Conservation (phyloP, 2,329 filamentous ascomycete genomes). For the Atkinsonella texensis region DNA sequence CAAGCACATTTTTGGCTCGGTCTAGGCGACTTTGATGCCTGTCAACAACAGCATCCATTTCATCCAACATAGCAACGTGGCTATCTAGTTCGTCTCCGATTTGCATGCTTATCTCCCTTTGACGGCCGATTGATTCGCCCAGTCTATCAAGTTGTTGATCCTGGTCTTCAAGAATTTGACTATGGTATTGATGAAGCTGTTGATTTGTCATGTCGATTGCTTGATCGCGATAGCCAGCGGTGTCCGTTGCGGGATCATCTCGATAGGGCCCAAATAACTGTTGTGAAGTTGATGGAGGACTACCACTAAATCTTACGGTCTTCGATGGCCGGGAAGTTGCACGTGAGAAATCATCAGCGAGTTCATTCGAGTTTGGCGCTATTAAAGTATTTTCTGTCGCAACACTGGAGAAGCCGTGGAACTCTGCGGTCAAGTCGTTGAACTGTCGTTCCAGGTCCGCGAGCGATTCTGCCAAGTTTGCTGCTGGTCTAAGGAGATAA, state of each 20-base stretch:
- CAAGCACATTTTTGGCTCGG: slow-evolving; percentile 60
- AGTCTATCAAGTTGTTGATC: slow-evolving; percentile 86
- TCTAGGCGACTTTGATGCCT: slow-evolving; percentile 67
- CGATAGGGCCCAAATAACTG: slow-evolving; percentile 49
- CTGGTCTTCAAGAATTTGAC: slow-evolving; percentile 71
- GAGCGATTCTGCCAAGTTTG: slow-evolving; percentile 50
- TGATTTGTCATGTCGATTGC: slow-evolving; percentile 57
- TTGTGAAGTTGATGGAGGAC: slow-evolving; percentile 28
- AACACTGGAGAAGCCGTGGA: slow-evolving; percentile 51
- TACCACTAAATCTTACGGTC: slow-evolving; percentile 78
- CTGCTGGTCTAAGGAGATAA: slow-evolving; percentile 27
- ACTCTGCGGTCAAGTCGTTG: slow-evolving; percentile 66
- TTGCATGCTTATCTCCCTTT: slow-evolving; percentile 86
- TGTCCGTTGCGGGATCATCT: slow-evolving; percentile 48
- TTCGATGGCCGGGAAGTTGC: slow-evolving; percentile 46
- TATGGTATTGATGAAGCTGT: slow-evolving; percentile 79
- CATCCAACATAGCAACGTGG: slow-evolving; percentile 80
- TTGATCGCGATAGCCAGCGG: slow-evolving; percentile 47
- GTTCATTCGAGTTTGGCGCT: slow-evolving; percentile 51
- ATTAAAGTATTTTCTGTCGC: slow-evolving; percentile 38
- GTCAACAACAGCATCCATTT: slow-evolving; percentile 73
- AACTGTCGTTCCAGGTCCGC: slow-evolving; percentile 61
- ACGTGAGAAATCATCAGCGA: slow-evolving; percentile 52
- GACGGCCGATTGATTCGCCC: slow-evolving; percentile 74
- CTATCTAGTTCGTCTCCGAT: slow-evolving; percentile 93